Percentiles rank a stretch among this genome's conserved stretches.
phyloP scores from a whole-genome alignment of 768 basidiomycete species.

The Boletus tomentosulus region DNA sequence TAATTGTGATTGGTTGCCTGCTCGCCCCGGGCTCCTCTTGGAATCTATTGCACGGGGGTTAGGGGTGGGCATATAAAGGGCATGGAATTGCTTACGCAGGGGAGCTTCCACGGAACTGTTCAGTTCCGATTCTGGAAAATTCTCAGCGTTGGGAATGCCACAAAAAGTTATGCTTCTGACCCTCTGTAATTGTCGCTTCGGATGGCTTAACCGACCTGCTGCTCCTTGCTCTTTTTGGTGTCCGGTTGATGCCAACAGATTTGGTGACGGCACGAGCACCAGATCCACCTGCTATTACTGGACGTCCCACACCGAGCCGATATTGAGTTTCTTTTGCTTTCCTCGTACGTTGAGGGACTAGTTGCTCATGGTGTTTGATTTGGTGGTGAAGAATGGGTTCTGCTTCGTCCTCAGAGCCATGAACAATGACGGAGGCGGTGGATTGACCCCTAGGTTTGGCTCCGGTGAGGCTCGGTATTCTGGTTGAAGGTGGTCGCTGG shows the following conservation, averaged over 20 bases:
- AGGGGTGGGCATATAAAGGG: not conserved
- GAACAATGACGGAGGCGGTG: constrained; percentile 34
- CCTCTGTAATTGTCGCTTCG: constrained; percentile 58
- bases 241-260: constrained; percentile 47
- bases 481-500: constrained; percentile 31
- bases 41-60: constrained; percentile 3
- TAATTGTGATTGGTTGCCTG: constrained; percentile 4
- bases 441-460: constrained; percentile 31
- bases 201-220: constrained; percentile 47
- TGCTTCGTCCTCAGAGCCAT: constrained; percentile 44
- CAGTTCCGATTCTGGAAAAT: constrained; percentile 23
- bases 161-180: constrained; percentile 24
- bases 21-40: constrained; percentile 1
- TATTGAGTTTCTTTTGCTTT: constrained; percentile 73
- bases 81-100: constrained; percentile 13
- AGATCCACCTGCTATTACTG: constrained; percentile 57
- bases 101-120: constrained; percentile 8
- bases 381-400: constrained; percentile 18
- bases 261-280: constrained; percentile 66
- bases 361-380: constrained; percentile 12
- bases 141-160: constrained; percentile 9
- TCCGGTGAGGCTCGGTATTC: constrained; percentile 28
- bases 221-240: constrained; percentile 43
- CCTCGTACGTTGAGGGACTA: constrained; percentile 41
- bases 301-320: constrained; percentile 68